A percentile compares a stretch with the other conserved stretches of the same genome.
phyloP scores from a whole-genome alignment of 352 stramenopile species.

The Phytophthora pistaciae region DNA sequence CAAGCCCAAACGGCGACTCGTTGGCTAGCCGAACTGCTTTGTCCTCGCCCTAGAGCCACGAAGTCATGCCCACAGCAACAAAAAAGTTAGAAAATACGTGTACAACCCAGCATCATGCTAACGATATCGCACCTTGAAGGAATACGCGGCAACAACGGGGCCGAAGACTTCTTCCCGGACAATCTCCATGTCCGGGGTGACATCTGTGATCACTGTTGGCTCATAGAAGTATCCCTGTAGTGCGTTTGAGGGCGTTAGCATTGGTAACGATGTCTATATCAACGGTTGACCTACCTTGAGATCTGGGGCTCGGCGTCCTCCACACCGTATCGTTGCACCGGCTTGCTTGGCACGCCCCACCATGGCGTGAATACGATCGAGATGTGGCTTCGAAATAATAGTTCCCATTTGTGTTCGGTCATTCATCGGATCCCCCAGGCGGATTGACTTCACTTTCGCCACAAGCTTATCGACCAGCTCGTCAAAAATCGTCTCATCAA shows the following conservation, averaged over 20 bases:
- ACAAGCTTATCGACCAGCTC: constrained; percentile 74
- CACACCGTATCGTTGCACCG: constrained; percentile 79
- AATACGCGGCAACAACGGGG: constrained; percentile 68
- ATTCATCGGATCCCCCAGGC: constrained; percentile 61
- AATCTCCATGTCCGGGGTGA: constrained; percentile 77
- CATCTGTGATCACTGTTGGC: constrained; percentile 91
- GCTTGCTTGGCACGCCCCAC: constrained; percentile 82
- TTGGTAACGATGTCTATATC: background rate
- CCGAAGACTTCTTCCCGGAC: constrained; percentile 91
- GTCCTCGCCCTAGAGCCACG: constrained; percentile 56
- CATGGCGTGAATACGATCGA: constrained; percentile 72
- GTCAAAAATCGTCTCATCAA: constrained; percentile 83
- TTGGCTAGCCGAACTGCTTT: constrained; percentile 87
- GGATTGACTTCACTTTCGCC: constrained; percentile 60
- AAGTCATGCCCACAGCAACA: background rate
- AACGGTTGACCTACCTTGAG: constrained; percentile 30
- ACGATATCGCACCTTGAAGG: constrained; percentile 39
- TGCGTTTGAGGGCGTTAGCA: constrained; percentile 4
- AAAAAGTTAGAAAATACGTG: background rate
- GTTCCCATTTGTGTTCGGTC: constrained; percentile 72
- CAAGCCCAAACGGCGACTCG: constrained; percentile 84
- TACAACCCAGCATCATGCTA: background rate
- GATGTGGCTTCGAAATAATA: constrained; percentile 65
- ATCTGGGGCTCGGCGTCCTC: constrained; percentile 66
- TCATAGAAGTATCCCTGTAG: constrained; percentile 90